Evolutionary conservation across 2,329 filamentous ascomycete species (phyloP).

Genomic region (Arthrobotrys megalospora): DNA sequence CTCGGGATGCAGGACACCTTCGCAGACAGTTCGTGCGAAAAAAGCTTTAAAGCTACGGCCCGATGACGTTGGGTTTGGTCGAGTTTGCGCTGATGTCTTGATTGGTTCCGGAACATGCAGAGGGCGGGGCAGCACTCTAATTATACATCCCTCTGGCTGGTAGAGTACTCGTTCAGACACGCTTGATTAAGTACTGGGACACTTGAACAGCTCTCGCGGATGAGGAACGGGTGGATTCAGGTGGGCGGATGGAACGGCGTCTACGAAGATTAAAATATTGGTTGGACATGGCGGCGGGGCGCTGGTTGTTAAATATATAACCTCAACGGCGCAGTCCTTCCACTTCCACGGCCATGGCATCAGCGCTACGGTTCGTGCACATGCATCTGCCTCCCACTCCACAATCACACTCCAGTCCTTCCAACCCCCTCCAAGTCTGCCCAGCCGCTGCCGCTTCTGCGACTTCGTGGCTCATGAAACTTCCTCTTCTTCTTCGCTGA

Average conservation of each 20-base stretch:
- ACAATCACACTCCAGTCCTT: conserved; percentile 1
- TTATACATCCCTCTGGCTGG: conserved; percentile 2
- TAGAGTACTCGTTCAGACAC: not conserved
- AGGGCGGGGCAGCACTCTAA: conserved; percentile 14
- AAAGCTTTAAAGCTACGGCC: not conserved
- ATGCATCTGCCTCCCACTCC: not conserved
- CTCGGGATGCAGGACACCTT: not conserved
- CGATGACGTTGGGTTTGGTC: conserved; percentile 14
- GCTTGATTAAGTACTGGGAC: too few species aligned
- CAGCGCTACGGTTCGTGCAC: conserved; percentile 2
- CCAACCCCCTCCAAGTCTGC: not conserved
- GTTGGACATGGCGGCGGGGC: not conserved
- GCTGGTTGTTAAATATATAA: conserved; percentile 14
- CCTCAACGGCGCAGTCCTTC: not conserved
- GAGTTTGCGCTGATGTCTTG: conserved; percentile 24
- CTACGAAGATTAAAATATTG: too few species aligned
- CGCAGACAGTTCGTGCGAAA: conserved; percentile 17
- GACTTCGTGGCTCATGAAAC: conserved; percentile 26
- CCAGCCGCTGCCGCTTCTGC: conserved; percentile 32
- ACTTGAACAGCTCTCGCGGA: too few species aligned
- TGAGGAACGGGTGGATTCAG: too few species aligned
- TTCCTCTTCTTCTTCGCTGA: conserved; percentile 12
- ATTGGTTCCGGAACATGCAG: conserved; percentile 3
- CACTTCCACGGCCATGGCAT: too few species aligned
- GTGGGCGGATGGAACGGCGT: too few species aligned